Conservation (phyloP, 306 rosid genomes). For the Acacia confusa region DNA sequence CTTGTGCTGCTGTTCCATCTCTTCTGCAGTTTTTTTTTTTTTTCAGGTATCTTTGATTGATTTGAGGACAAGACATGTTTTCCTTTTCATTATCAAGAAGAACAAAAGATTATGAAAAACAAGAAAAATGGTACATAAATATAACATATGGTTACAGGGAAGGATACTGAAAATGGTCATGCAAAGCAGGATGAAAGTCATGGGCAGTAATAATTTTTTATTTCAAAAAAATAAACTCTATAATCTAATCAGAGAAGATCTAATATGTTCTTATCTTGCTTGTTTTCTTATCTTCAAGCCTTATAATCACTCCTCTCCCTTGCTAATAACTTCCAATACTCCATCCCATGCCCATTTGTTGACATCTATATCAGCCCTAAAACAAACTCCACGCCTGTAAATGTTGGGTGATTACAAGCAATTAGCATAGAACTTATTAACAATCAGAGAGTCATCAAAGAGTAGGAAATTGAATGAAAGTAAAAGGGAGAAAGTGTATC, state of each 20-base stretch:
- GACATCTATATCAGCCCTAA: slow-evolving; percentile 98
- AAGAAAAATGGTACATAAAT: slow-evolving; percentile 23
- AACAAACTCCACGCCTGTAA: slow-evolving; percentile 8
- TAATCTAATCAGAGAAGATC: slow-evolving; percentile 25
- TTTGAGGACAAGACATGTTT: slow-evolving; percentile 18
- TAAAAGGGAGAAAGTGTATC: too few species aligned
- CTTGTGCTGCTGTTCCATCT: slow-evolving; percentile 67
- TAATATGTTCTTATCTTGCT: slow-evolving; percentile 44
- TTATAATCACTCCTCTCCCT: slow-evolving; percentile 94
- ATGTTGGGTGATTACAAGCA: neutral
- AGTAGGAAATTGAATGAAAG: neutral
- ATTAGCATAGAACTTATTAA: neutral
- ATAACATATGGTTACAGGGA: too few species aligned
- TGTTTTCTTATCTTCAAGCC: slow-evolving; percentile 83
- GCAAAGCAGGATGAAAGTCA: slow-evolving; percentile 85
- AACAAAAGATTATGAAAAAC: too few species aligned
- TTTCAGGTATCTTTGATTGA: slow-evolving; percentile 64
- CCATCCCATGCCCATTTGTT: slow-evolving; percentile 99
- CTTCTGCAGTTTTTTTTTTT: slow-evolving; percentile 91
- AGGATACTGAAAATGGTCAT: slow-evolving; percentile 85
- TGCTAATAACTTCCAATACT: slow-evolving; percentile 71
- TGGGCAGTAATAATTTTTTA: neutral
- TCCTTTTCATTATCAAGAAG: slow-evolving; percentile 1
- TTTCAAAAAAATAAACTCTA: slow-evolving; percentile 8
- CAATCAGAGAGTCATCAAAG: neutral